Evolutionary conservation across 768 basidiomycete species (phyloP), one percentile per base, ranked within the genome.

Genomic region (Leucocoprinus birnbaumii): DNA sequence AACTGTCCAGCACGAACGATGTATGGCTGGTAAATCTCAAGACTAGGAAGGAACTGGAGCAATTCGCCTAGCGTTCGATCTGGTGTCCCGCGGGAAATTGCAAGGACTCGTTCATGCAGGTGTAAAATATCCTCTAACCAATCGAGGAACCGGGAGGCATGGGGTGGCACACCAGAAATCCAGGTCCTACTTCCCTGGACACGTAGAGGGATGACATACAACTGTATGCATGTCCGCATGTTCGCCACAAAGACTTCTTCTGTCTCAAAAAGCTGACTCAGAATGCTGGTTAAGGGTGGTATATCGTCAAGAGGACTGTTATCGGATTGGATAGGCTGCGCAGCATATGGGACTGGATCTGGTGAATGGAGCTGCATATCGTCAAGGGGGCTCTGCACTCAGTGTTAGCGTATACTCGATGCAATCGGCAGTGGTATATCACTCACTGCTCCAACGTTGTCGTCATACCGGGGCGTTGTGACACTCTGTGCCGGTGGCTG

Each of bases 21-120:
- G 68, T 94, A 96, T 18, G 91, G 88, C 66, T 94, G 91, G 61
- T 97, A 91, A 8, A 91, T 80, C 66, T 95, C 90, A 27, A 94
- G 70, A 43, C 76, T 78, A 1, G 80, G 72, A 13, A 94, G 78
- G 64, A 88, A 88, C 1, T 71, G 65, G 5, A 82, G 73, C 25
- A 95, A 68, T 0, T 75, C 68, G 10, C 82, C 80, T 13, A 87
- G 68, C 44, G 80, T 68, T 1, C 78, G 68, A 49, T 71, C 65
- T 42, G 11, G 48, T n/a, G 27, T 19, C 18, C 44, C 50, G 37
- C n/a, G 50, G 69, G 57, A 91, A 65, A 1, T 77, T 68, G 3
- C 73, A 7, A 78, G 73, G 22, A 97, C 73, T 55, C 85, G 79
- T 3, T 74, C 71, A 60, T 97, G 94, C 1, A 94, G 73, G 51